These are phyloP conservation scores for Microdochium paspali DNA, from an alignment of 2,329 filamentous ascomycete genomes.

Conservation along the genomic window DNA sequence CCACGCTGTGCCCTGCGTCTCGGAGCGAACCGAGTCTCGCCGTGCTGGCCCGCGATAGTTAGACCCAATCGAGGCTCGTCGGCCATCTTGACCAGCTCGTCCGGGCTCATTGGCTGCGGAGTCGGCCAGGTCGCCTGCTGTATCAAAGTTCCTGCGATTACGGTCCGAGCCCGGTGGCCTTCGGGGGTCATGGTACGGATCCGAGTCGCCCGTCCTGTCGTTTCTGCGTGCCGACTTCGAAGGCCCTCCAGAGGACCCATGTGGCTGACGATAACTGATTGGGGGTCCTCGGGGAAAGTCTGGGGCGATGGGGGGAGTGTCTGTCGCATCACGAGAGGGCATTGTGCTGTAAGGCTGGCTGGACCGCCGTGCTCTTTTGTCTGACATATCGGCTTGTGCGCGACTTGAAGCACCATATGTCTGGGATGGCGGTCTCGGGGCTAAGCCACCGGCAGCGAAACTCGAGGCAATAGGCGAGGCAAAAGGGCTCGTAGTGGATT, in stretches of 20 bases:
- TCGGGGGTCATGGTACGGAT: background rate
- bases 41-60: conserved; percentile 15
- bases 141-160: conserved; percentile 13
- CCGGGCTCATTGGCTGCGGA: background rate
- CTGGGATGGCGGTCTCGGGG: conserved; percentile 50
- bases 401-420: conserved; percentile 25
- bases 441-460: conserved; percentile 41
- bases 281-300: conserved; percentile 53
- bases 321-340: background rate
- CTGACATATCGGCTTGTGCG: background rate
- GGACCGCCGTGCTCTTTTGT: conserved; percentile 1
- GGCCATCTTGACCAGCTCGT: background rate
- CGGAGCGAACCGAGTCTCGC: conserved; percentile 27
- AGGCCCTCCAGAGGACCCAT: conserved; percentile 19
- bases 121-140: background rate
- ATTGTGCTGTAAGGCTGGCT: conserved; percentile 1
- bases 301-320: conserved; percentile 41
- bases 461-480: conserved; percentile 43
- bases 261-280: conserved; percentile 42
- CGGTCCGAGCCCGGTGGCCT: conserved; percentile 16
- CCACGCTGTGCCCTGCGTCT: conserved; percentile 45
- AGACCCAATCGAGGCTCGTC: background rate
- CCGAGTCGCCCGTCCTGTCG: conserved; percentile 6
- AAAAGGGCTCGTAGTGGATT: conserved; percentile 49
- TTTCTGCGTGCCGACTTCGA: conserved; percentile 4